These are phyloP conservation scores for Chrysoporthe cubensis DNA, from an alignment of 2,329 filamentous ascomycete genomes.

Conservation along the genomic window DNA sequence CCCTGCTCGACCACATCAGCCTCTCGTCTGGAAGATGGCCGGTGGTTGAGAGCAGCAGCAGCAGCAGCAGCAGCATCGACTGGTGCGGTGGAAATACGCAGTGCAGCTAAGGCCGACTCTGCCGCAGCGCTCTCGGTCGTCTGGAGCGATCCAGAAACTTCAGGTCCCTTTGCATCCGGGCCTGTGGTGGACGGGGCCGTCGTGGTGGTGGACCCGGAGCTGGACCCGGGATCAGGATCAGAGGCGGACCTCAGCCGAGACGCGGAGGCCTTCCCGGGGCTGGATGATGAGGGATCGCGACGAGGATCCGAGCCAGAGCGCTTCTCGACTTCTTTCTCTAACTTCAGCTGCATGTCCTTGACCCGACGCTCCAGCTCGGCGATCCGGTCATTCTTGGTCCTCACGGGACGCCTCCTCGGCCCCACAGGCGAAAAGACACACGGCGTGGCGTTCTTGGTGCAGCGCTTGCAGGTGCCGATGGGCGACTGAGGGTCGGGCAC, in stretches of 20 bases:
- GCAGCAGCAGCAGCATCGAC: neutral
- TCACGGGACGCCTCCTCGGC: conserved; percentile 21
- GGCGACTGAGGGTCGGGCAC: conserved; percentile 26
- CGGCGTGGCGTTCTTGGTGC: conserved; percentile 25
- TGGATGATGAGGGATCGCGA: conserved; percentile 1
- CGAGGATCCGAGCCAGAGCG: neutral
- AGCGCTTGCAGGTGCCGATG: conserved; percentile 24
- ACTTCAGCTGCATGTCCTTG: conserved; percentile 27
- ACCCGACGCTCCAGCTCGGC: conserved; percentile 28
- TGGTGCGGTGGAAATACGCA: neutral
- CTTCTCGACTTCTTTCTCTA: conserved; percentile 23
- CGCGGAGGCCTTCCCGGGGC: conserved; percentile 3
- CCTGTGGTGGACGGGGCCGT: neutral
- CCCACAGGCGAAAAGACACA: conserved; percentile 27
- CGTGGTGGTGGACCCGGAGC: neutral
- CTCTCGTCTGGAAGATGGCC: no score
- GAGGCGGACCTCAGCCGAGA: neutral
- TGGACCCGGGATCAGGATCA: neutral
- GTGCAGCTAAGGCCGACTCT: neutral
- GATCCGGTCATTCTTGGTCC: conserved; percentile 28
- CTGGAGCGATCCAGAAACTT: neutral
- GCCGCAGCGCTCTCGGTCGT: neutral
- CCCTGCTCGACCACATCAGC: conserved; percentile 24
- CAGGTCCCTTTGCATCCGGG: no score
- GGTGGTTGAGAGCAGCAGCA: neutral